Evolutionary conservation across 495 filamentous ascomycete genomes (phyloP).

Genomic region (Penicillium chermesinum): DNA sequence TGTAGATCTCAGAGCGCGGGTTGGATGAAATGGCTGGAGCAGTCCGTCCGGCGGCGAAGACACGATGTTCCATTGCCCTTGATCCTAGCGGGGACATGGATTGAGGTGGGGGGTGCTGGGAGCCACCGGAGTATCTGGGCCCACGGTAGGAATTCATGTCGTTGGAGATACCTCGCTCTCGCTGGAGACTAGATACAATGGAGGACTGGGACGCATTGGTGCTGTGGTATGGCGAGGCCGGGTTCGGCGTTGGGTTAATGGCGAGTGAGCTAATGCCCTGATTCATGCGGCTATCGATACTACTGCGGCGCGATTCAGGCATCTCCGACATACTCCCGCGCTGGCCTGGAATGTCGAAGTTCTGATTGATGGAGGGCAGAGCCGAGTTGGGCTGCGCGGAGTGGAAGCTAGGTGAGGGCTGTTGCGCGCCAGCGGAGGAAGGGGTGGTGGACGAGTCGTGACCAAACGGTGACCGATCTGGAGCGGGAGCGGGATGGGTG

Average conservation of each 20-base stretch:
- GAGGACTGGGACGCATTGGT: constrained; percentile 75
- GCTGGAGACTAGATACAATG: constrained; percentile 58
- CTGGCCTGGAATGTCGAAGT: constrained; percentile 44
- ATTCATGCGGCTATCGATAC: constrained; percentile 72
- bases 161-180: constrained; percentile 47
- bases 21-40: constrained; percentile 75
- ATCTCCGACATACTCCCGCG: constrained; percentile 43
- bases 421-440: constrained; percentile 42
- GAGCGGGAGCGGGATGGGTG: constrained; percentile 35
- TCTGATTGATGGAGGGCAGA: constrained; percentile 50
- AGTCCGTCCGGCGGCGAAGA: constrained; percentile 52
- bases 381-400: constrained; percentile 35
- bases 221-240: constrained; percentile 64
- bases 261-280: constrained; percentile 64
- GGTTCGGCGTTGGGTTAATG: constrained; percentile 59
- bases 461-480: constrained; percentile 43
- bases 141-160: constrained; percentile 55
- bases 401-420: constrained; percentile 40
- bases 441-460: constrained; percentile 40
- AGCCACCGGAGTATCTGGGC: constrained; percentile 40
- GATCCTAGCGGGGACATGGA: constrained; percentile 46
- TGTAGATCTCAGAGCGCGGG: constrained; percentile 69
- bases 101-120: constrained; percentile 27
- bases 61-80: constrained; percentile 48
- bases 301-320: constrained; percentile 63